Evolutionary conservation across 352 stramenopile genomes (phyloP).

Genomic region (Pythium aquatile): DNA sequence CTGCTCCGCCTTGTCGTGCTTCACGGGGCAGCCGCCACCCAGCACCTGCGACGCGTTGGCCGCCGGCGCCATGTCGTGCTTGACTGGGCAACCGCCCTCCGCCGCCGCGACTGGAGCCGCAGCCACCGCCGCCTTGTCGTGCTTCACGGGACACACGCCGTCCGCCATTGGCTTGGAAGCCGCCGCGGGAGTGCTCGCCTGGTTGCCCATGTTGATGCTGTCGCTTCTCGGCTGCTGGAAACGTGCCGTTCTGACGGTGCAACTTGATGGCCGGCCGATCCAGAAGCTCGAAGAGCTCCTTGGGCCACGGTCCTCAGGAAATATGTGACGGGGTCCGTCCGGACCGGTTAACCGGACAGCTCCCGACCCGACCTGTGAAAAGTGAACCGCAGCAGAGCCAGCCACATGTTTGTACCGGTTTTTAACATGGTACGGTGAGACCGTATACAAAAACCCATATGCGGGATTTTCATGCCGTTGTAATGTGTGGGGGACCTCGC

Average conservation of each 20-base stretch:
- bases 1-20: conserved; percentile 45
- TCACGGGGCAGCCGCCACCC: conserved; percentile 62
- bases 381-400: conserved; percentile 17
- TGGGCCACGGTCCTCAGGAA: conserved; percentile 4
- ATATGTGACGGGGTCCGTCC: conserved; percentile 19
- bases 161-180: conserved; percentile 38
- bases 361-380: neutral
- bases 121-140: conserved; percentile 25
- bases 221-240: neutral
- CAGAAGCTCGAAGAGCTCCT: conserved; percentile 18
- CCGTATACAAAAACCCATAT: conserved; percentile 29
- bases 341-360: conserved; percentile 21
- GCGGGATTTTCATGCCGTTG: conserved; percentile 3
- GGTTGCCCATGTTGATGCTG: conserved; percentile 53
- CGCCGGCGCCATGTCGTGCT: conserved; percentile 33
- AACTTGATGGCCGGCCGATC: conserved; percentile 13
- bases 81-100: conserved; percentile 52
- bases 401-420: conserved; percentile 14
- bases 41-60: conserved; percentile 17
- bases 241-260: conserved; percentile 10
- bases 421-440: neutral
- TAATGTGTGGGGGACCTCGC: conserved; percentile 12
- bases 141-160: conserved; percentile 60
- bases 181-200: conserved; percentile 45
- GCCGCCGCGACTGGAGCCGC: conserved; percentile 30